phyloP scores from a whole-genome alignment of 2,329 filamentous ascomycete species.

The Aspergillus tanneri region DNA sequence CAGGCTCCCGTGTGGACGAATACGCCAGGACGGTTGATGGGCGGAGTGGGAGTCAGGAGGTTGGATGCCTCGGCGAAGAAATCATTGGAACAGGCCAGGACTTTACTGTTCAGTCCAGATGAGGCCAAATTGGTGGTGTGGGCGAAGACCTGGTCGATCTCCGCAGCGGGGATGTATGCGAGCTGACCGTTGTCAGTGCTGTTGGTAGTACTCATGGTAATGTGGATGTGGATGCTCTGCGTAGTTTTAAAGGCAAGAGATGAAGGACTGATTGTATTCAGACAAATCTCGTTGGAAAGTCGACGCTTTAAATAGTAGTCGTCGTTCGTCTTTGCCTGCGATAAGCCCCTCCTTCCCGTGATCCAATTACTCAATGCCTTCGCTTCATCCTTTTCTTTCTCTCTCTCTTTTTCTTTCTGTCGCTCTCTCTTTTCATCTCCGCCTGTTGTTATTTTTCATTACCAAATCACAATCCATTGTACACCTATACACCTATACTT shows the following conservation, averaged over 20 bases:
- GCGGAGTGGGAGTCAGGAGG: slow-evolving; percentile 57
- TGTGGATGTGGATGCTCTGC: too few species aligned
- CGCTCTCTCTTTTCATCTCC: slow-evolving; percentile 3
- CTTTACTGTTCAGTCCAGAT: slow-evolving; percentile 50
- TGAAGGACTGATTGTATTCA: background rate
- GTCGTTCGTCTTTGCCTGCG: background rate
- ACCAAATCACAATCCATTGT: slow-evolving; percentile 15
- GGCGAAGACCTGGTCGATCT: slow-evolving; percentile 57
- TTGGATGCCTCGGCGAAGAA: slow-evolving; percentile 61
- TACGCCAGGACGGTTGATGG: slow-evolving; percentile 57
- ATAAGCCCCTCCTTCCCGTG: slow-evolving; percentile 13
- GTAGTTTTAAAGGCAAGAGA: background rate
- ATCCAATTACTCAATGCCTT: slow-evolving; percentile 23
- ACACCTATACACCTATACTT: slow-evolving; percentile 5
- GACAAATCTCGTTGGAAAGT: background rate
- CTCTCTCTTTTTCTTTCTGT: background rate
- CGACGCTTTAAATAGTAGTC: slow-evolving; percentile 1
- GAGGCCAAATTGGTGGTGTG: slow-evolving; percentile 53
- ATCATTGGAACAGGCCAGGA: slow-evolving; percentile 60
- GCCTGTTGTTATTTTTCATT: slow-evolving; percentile 9
- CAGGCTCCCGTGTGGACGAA: slow-evolving; percentile 62
- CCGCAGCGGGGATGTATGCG: slow-evolving; percentile 41
- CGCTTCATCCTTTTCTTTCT: slow-evolving; percentile 13
- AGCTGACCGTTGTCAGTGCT: slow-evolving; percentile 15
- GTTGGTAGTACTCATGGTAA: slow-evolving; percentile 3